Evolutionary conservation across 768 basidiomycete species (phyloP), one percentile per base, ranked within the genome.

Genomic region (Naganishia friedmannii): DNA sequence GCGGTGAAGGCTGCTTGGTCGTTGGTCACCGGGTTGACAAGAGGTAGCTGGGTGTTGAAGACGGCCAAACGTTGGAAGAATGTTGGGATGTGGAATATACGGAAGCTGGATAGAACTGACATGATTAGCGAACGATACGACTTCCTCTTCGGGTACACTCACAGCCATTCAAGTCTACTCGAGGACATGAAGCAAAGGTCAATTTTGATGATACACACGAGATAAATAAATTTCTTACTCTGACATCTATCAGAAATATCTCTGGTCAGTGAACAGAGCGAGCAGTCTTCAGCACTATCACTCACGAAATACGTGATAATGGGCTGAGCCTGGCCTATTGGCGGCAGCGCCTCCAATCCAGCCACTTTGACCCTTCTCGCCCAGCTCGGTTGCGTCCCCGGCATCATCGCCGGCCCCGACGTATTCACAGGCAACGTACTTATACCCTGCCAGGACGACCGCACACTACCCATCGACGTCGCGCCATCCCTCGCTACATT

Each of bases 81-180:
- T 6, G 68, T 69, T 21, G 68, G 68, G 3, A 55, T 37, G 32
- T 69, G 68, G 23, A 69, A 48, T 5, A 57, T 46, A 9, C 68
- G 68, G 57, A 69, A 45, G 29, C 68, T 69, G 31, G 5, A 67
- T 26, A 26, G 1, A 26, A 21, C 10, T 29, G 26, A 13, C 48
- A 8, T n/a, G 48, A 51, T 51, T 7, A 51, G 48, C 21, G 7
- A 51, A 23, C 51, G 15, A 54, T 13, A 5, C 29, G 19, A 23
- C 17, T 28, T 1, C 51, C 5, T 19, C 21, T 34, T 23, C 5
- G 39, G 9, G 19, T 6, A 17, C 17, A 69, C 68, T 69, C 31
- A 69, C 68, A 69, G 58, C 68, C 68, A 69, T 28, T 69, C 68
- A 3, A 69, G 31, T 53, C 68, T 69, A 42, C 58, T 1, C 28